These are phyloP conservation scores for Ogataea trehalophila DNA, from an alignment of 805 yeast genomes.

Conservation along the genomic window DNA sequence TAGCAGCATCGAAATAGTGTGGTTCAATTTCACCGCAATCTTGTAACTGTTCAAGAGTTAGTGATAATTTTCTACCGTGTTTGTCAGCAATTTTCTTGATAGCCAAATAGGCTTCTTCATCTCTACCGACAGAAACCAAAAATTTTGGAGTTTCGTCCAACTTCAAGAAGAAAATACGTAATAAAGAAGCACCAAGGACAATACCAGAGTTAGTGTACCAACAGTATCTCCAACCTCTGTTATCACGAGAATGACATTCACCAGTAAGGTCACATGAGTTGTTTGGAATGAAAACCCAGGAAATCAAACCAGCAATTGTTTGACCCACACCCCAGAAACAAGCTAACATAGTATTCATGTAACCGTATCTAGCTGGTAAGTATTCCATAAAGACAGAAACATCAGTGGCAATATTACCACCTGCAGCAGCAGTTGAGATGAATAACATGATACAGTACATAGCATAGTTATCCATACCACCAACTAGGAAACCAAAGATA, in stretches of 20 bases:
- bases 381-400: constrained; percentile 50
- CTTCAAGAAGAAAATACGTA: constrained; percentile 40
- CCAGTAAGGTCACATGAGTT: constrained; percentile 40
- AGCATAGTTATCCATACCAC: constrained; percentile 45
- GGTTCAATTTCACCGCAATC: constrained; percentile 39
- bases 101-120: constrained; percentile 42
- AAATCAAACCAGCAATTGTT: constrained; percentile 43
- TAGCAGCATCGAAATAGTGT: constrained; percentile 17
- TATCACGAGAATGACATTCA: constrained; percentile 40
- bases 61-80: constrained; percentile 35
- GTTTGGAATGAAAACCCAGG: constrained; percentile 53
- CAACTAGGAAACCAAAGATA: constrained; percentile 47
- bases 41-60: constrained; percentile 43
- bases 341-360: constrained; percentile 49
- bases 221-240: constrained; percentile 61
- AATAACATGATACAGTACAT: constrained; percentile 47
- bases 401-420: constrained; percentile 55
- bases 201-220: constrained; percentile 51
- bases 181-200: constrained; percentile 43
- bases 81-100: constrained; percentile 42
- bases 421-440: constrained; percentile 42
- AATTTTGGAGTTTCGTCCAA: constrained; percentile 56
- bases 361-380: constrained; percentile 46
- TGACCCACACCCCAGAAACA: constrained; percentile 65
- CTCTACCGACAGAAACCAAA: constrained; percentile 46